Percentiles rank a stretch among this genome's conserved stretches.
These are phyloP conservation scores for Thraustochytrium sp. DNA, from an alignment of 352 stramenopile species.

Conservation along the genomic window DNA sequence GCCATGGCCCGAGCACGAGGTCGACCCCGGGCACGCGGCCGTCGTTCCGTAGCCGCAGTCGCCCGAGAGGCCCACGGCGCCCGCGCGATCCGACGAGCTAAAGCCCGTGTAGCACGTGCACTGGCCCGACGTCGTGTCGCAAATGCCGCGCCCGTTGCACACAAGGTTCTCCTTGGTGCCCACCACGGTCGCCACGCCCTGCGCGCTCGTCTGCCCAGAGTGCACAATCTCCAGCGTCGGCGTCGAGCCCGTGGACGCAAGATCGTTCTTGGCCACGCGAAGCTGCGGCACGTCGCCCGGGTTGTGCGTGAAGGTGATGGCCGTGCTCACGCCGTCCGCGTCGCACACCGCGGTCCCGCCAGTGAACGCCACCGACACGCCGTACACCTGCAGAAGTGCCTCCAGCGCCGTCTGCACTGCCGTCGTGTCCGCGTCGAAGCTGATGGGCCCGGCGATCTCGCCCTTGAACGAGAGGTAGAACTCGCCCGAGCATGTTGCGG, in stretches of 20 bases:
- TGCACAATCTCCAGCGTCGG: constrained; percentile 56
- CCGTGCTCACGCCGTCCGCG: constrained; percentile 37
- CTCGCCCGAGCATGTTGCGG: constrained; percentile 54
- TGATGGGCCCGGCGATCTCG: constrained; percentile 63
- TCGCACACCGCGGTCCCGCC: constrained; percentile 56
- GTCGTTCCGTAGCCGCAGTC: constrained; percentile 81
- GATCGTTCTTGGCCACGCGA: constrained; percentile 64
- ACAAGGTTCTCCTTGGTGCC: constrained; percentile 78
- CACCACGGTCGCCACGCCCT: constrained; percentile 53
- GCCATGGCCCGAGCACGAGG: constrained; percentile 6
- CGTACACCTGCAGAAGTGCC: constrained; percentile 59
- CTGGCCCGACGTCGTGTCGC: constrained; percentile 64
- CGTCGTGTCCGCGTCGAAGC: constrained; percentile 56
- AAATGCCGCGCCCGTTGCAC: constrained; percentile 78
- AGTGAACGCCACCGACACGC: constrained; percentile 60
- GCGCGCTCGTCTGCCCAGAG: background rate
- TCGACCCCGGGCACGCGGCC: constrained; percentile 61
- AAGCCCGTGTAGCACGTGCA: constrained; percentile 77
- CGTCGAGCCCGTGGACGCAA: constrained; percentile 57
- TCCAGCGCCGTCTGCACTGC: constrained; percentile 62
- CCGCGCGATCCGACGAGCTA: constrained; percentile 72
- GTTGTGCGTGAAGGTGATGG: constrained; percentile 56
- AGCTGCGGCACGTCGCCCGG: constrained; percentile 54
- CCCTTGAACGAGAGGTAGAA: constrained; percentile 75
- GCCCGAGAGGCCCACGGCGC: constrained; percentile 69